Evolutionary conservation across 495 filamentous ascomycete species (phyloP).

Genomic region (Tricharina praecox): DNA sequence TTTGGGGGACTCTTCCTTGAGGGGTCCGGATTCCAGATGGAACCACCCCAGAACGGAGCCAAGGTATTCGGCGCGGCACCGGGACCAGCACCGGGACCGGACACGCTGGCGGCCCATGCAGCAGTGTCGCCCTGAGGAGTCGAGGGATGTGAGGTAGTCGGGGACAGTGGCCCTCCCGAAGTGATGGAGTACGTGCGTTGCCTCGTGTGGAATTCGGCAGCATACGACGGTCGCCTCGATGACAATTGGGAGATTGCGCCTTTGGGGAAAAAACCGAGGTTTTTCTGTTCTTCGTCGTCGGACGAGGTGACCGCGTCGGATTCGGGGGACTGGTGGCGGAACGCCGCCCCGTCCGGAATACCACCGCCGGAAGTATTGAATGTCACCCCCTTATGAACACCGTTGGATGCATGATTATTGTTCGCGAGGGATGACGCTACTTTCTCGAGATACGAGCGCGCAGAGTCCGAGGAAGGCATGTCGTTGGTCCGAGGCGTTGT

Average conservation of each 20-base stretch:
- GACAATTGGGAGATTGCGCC: conserved; percentile 29
- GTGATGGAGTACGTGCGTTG: conserved; percentile 45
- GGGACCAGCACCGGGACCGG: conserved; percentile 11
- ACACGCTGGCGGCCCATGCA: conserved; percentile 42
- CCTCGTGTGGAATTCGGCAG: conserved; percentile 42
- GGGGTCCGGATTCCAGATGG: conserved; percentile 26
- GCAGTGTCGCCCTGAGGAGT: conserved; percentile 54
- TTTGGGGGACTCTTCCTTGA: conserved; percentile 27
- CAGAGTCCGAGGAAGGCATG: conserved; percentile 23
- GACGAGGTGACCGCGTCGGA: conserved; percentile 86
- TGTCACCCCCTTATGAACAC: conserved; percentile 7
- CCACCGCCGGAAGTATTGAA: conserved; percentile 27
- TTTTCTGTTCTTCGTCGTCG: conserved; percentile 62
- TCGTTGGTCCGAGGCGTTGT: conserved; percentile 24
- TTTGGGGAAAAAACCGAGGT: conserved; percentile 31
- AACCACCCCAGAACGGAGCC: conserved; percentile 22
- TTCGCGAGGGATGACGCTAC: conserved; percentile 12
- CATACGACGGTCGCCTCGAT: conserved; percentile 40
- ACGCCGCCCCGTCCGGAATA: conserved; percentile 54
- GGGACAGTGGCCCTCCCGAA: conserved; percentile 44
- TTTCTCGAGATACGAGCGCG: conserved; percentile 21
- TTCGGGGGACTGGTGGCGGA: conserved; percentile 71
- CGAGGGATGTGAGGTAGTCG: conserved; percentile 56
- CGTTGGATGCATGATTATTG: conserved; percentile 13
- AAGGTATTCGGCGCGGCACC: conserved; percentile 23